A percentile compares a stretch with the other conserved stretches of the same genome.
Conservation (phyloP, 306 rosid species). For the Gillenia trifoliata region DNA sequence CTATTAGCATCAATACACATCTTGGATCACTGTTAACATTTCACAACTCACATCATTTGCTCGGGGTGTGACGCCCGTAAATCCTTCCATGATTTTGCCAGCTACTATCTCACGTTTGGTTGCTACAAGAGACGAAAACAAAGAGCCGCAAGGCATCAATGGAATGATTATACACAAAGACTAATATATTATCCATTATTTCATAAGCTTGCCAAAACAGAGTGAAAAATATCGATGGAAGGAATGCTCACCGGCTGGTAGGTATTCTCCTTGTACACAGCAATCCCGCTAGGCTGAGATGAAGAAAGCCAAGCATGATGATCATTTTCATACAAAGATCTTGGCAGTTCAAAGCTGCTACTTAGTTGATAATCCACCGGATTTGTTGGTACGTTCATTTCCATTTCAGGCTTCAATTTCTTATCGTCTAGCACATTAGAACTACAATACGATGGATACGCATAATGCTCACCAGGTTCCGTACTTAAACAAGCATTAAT, state of each 20-base stretch:
- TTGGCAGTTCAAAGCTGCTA: constrained; percentile 40
- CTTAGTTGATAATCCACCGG: constrained; percentile 48
- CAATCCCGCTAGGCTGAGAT: constrained; percentile 45
- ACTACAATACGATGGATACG: constrained; percentile 17
- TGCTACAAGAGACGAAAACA: constrained; percentile 44
- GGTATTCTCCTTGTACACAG: constrained; percentile 49
- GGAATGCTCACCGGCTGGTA: constrained; percentile 44
- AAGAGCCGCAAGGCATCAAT: constrained; percentile 6
- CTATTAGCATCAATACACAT: not conserved
- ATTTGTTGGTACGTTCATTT: constrained; percentile 32
- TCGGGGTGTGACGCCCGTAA: not conserved
- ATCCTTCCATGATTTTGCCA: constrained; percentile 6
- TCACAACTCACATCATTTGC: not conserved
- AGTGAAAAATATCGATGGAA: not conserved
- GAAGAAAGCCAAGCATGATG: constrained; percentile 57
- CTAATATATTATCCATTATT: not conserved
- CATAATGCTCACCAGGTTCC: constrained; percentile 47
- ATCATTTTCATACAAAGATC: constrained; percentile 45
- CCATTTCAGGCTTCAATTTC: constrained; percentile 27
- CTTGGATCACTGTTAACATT: not conserved
- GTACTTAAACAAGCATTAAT: constrained; percentile 41
- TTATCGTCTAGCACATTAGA: constrained; percentile 26
- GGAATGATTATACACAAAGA: not conserved
- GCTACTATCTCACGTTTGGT: constrained; percentile 26
- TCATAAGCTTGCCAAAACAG: not conserved